These are phyloP conservation scores for Triticum timopheevii DNA, from an alignment of 176 grass and related monocot species.

Conservation along the genomic window DNA sequence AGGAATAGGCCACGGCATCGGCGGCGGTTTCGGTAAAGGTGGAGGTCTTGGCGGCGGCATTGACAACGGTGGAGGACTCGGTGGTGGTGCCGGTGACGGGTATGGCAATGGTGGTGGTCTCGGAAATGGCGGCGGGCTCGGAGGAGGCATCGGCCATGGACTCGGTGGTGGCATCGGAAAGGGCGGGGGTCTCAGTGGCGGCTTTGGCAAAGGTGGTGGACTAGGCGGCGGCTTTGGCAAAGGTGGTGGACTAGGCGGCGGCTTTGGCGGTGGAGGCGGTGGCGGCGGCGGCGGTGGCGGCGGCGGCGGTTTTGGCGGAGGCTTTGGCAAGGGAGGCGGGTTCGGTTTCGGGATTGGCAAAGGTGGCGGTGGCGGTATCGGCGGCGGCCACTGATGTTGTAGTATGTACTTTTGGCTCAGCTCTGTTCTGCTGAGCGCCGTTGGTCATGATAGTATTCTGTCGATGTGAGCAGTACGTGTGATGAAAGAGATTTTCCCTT, in stretches of 20 bases:
- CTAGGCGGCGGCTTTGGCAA: slow-evolving; percentile 6
- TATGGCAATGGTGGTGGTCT: slow-evolving; percentile 12
- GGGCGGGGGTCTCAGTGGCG: background rate
- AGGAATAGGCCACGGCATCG: background rate
- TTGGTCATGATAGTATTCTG: background rate
- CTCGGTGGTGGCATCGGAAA: slow-evolving; percentile 23
- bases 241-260: slow-evolving; percentile 18
- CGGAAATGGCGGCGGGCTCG: slow-evolving; percentile 21
- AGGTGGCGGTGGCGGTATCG: slow-evolving; percentile 5
- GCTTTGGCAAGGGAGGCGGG: slow-evolving; percentile 17
- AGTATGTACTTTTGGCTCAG: background rate
- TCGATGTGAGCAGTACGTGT: background rate
- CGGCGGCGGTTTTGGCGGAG: slow-evolving; percentile 1
- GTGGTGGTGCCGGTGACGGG: background rate
- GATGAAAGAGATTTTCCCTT: background rate
- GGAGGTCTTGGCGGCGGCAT: background rate
- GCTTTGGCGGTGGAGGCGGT: background rate
- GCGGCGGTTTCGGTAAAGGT: background rate
- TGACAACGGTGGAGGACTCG: background rate
- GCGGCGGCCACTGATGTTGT: slow-evolving; percentile 13
- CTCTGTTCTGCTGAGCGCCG: background rate
- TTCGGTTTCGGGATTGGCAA: slow-evolving; percentile 24
- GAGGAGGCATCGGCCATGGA: background rate
- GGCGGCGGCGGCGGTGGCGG: background rate
- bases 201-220: slow-evolving; percentile 25